A percentile compares a stretch with the other conserved stretches of the same genome.
These are phyloP conservation scores for Echeveria elegans DNA, from an alignment of 164 flowering plant genomes.

Conservation along the genomic window DNA sequence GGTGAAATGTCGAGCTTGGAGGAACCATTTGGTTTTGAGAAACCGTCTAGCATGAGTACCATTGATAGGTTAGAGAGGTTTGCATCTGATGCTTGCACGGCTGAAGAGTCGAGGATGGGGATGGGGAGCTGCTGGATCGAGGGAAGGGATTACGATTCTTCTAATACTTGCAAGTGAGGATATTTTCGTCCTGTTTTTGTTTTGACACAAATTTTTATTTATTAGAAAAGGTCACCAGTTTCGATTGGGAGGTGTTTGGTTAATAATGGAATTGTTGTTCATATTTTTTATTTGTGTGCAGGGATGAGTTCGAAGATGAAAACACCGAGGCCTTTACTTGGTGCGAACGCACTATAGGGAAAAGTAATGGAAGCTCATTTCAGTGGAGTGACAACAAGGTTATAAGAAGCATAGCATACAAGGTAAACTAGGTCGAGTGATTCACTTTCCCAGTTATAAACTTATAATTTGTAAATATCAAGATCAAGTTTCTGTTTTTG, in stretches of 20 bases:
- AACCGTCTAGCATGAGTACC: slow-evolving; percentile 55
- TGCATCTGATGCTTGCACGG: slow-evolving; percentile 53
- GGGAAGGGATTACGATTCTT: slow-evolving; percentile 75
- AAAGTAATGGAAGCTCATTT: slow-evolving; percentile 22
- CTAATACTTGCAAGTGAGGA: slow-evolving; percentile 70
- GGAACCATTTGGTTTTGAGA: slow-evolving; percentile 73
- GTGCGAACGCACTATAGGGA: slow-evolving; percentile 39
- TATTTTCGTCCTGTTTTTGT: background rate
- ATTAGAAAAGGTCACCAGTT: background rate
- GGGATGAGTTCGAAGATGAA: slow-evolving; percentile 50
- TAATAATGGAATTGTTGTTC: background rate
- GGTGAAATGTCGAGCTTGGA: slow-evolving; percentile 87
- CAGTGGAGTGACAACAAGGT: slow-evolving; percentile 31
- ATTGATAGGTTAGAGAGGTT: slow-evolving; percentile 57
- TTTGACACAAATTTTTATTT: too few relatives aligned
- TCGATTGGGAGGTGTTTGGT: background rate
- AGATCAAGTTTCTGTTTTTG: too few relatives aligned
- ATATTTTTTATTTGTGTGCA: slow-evolving; percentile 24
- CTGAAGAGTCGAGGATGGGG: slow-evolving; percentile 51
- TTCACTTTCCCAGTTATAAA: background rate
- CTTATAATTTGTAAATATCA: background rate
- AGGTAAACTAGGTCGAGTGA: slow-evolving; percentile 32
- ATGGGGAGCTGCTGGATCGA: slow-evolving; percentile 73
- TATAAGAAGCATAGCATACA: slow-evolving; percentile 26
- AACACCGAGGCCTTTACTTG: slow-evolving; percentile 41